Base-by-base conservation (phyloP, 345 rosid species). In the Populus alba region DNA sequence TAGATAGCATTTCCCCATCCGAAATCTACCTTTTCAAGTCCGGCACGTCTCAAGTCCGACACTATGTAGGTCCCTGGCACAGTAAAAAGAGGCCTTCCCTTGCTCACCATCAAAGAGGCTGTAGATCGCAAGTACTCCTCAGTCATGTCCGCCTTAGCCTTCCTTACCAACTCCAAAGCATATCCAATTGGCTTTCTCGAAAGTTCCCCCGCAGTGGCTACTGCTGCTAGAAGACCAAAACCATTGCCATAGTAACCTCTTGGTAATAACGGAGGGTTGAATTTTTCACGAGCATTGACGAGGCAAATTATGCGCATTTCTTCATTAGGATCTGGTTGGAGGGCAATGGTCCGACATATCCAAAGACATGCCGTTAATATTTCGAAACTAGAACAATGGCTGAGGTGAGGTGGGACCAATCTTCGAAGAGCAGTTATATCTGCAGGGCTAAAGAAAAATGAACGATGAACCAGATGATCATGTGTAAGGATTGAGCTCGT, bases 181-280 rank as follows among this genome's bases (percentile, higher is more conserved):
- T 78, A 88, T 20, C 77, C 84, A 0, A 87, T 12, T 0, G 90
- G 81, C 6, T 70, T 79, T 22, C 23, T 43, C 0, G 33, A 7
- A 2, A 86, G 59, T 9, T 79, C 73, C 12, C 31, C 78, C 0
- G 78, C 87, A 0, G 75, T 79, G 9, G 88, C 51, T 12, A 81
- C 72, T 25, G 84, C 84, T 0, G 65, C 79, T 0, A 85, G 77
- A 10, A 68, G 73, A n/a, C 65, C 80, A 37, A 80, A 71, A 15
- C 78, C 83, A 71, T 86, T 88, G 3, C 91, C 91, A 35, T 88
- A 85, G 31, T 85, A 90, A 11, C 88, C 89, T 0, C 10, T 17
- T 0, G 69, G 68, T 22, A 79, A 23, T 45, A 11, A 18, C 0
- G 39, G 68, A 68, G 68, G 71, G 31, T 49, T 22, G n/a, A 35